Percentiles rank a stretch among this genome's conserved stretches.
Evolutionary conservation across 345 rosid species (phyloP).

Genomic region (Aethionema arabicum): DNA sequence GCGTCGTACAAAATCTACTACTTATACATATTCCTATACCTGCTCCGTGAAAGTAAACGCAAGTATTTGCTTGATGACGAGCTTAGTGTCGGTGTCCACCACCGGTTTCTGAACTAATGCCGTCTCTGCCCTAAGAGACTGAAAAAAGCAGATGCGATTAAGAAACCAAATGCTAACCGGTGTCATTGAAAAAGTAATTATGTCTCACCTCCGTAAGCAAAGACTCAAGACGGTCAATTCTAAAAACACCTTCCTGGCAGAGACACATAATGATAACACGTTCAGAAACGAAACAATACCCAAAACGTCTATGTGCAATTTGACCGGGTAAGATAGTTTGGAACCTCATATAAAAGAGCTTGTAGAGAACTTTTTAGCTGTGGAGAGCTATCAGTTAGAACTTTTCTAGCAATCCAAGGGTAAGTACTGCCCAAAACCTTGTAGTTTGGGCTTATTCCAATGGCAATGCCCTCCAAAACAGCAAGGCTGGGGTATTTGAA

Average conservation of each 20-base stretch:
- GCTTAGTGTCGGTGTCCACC: conserved; percentile 50
- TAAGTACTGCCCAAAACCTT: conserved; percentile 94
- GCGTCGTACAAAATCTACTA: neutral
- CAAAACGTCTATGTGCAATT: neutral
- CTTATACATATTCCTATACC: conserved; percentile 40
- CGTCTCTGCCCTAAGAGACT: conserved; percentile 84
- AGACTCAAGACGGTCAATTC: conserved; percentile 92
- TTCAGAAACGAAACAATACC: conserved; percentile 26
- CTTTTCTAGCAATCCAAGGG: conserved; percentile 97
- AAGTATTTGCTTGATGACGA: conserved; percentile 63
- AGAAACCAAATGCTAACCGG: conserved; percentile 8
- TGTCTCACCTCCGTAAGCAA: conserved; percentile 72
- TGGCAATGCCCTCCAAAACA: conserved; percentile 93
- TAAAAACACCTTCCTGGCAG: conserved; percentile 79
- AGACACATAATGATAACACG: conserved; percentile 10
- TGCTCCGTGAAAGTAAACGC: conserved; percentile 78
- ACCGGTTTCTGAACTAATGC: conserved; percentile 47
- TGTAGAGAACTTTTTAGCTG: conserved; percentile 73
- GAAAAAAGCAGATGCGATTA: conserved; percentile 22
- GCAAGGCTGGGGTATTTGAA: conserved; percentile 62
- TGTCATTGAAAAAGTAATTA: conserved; percentile 11
- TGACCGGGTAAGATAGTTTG: conserved; percentile 14
- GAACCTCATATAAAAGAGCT: conserved; percentile 80
- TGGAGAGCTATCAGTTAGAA: conserved; percentile 82
- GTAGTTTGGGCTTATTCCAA: conserved; percentile 72